Evolutionary conservation across 495 filamentous ascomycete species (phyloP).

Genomic region (Aspergillus homomorphus): DNA sequence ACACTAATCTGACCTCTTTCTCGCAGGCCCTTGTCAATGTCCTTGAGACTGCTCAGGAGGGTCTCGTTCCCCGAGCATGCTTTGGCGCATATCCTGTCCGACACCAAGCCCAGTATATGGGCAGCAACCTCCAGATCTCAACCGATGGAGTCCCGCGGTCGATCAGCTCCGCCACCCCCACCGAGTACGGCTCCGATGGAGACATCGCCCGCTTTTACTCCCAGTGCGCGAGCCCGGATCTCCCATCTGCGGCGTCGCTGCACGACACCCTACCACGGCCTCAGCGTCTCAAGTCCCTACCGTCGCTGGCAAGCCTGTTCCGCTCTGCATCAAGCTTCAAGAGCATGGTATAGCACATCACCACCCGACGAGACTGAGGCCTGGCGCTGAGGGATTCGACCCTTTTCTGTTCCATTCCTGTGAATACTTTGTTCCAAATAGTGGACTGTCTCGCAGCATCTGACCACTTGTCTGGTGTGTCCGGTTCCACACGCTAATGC

Average conservation of each 20-base stretch:
- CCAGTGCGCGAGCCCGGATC: background rate
- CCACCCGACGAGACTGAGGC: background rate
- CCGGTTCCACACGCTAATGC: background rate
- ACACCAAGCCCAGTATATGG: slow-evolving; percentile 5
- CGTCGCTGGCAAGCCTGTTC: slow-evolving; percentile 5
- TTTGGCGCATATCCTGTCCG: background rate
- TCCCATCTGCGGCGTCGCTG: background rate
- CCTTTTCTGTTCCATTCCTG: background rate
- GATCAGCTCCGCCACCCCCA: background rate
- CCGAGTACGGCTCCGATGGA: background rate
- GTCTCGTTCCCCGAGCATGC: background rate
- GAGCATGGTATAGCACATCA: background rate
- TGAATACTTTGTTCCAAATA: slow-evolving; percentile 3
- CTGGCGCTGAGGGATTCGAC: background rate
- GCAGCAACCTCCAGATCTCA: slow-evolving; percentile 2
- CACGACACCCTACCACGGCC: background rate
- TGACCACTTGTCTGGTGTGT: background rate
- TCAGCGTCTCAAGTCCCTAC: background rate
- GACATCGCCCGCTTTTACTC: slow-evolving; percentile 1
- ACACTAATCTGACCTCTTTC: background rate
- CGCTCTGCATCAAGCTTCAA: background rate
- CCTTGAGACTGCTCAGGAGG: background rate
- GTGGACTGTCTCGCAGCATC: background rate
- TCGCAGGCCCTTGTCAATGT: slow-evolving; percentile 2
- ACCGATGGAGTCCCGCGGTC: background rate